Percentiles rank a stretch among this genome's conserved stretches.
These are phyloP conservation scores for Mycosphaerella sp. DNA, from an alignment of 2,329 filamentous ascomycete species.

Conservation along the genomic window DNA sequence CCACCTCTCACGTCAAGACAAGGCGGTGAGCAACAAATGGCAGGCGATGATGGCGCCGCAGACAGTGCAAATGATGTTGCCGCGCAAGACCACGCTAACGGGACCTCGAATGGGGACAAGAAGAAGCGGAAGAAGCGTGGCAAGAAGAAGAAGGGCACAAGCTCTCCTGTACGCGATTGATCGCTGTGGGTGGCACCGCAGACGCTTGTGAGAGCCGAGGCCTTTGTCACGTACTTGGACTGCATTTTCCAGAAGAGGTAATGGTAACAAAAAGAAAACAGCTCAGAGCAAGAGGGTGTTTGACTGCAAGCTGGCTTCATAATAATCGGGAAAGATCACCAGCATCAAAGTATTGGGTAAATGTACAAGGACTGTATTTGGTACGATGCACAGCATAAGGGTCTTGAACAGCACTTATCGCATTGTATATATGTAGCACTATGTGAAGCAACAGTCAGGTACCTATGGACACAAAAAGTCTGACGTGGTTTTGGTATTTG, in stretches of 20 bases:
- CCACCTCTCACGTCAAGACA: conserved; percentile 9
- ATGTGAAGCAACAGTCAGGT: background rate
- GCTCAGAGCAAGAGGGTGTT: conserved; percentile 4
- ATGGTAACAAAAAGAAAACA: background rate
- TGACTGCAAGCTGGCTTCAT: conserved; percentile 7
- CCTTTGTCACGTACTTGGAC: background rate
- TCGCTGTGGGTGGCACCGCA: background rate
- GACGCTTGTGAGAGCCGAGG: background rate
- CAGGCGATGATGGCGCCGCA: conserved; percentile 10
- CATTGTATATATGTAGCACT: background rate
- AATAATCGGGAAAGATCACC: background rate
- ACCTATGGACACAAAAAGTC: background rate
- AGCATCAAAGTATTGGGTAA: background rate
- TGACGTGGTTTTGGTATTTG: too few species aligned
- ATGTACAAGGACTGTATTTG: background rate
- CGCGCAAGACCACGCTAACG: conserved; percentile 12
- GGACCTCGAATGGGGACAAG: conserved; percentile 9
- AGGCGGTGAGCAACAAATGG: background rate
- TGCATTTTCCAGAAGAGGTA: background rate
- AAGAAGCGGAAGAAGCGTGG: conserved; percentile 25
- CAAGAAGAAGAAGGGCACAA: conserved; percentile 20
- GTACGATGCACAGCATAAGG: background rate
- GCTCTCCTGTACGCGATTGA: conserved; percentile 8
- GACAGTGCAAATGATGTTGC: background rate
- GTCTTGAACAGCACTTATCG: conserved; percentile 3